Conservation (phyloP, 2,329 filamentous ascomycete genomes). For the Pezicula rhizophila region DNA sequence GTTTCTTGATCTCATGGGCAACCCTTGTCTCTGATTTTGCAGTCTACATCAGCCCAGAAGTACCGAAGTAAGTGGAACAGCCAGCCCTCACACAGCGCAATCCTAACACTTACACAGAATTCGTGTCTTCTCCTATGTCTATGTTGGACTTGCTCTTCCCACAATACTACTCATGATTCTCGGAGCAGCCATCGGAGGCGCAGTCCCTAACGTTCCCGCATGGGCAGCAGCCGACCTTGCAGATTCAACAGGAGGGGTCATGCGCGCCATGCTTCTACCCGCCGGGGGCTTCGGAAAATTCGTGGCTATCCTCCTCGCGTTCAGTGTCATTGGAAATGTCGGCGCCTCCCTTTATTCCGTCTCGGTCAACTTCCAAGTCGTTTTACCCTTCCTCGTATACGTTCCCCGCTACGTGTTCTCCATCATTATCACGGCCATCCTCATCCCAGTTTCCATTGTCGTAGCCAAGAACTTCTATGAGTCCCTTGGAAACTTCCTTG, state of each 20-base stretch:
- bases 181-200: conserved; percentile 58
- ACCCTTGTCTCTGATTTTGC: conserved; percentile 54
- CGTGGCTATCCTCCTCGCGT: conserved; percentile 50
- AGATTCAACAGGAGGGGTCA: conserved; percentile 50
- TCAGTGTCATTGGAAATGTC: conserved; percentile 53
- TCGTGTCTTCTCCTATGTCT: conserved; percentile 49
- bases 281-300: conserved; percentile 58
- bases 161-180: conserved; percentile 55
- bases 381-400: conserved; percentile 48
- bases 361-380: conserved; percentile 58
- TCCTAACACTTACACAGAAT: conserved; percentile 11
- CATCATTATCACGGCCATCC: conserved; percentile 49
- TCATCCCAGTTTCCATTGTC: conserved; percentile 51
- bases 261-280: conserved; percentile 52
- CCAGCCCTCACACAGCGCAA: background rate
- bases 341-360: conserved; percentile 55
- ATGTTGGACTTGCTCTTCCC: conserved; percentile 47
- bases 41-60: conserved; percentile 53
- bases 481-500: conserved; percentile 59
- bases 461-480: conserved; percentile 50
- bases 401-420: conserved; percentile 53
- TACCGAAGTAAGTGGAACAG: conserved; percentile 35
- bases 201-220: conserved; percentile 43
- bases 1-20: conserved; percentile 58
- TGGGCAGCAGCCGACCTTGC: conserved; percentile 49